A percentile compares a stretch with the other conserved stretches of the same genome.
Conservation (phyloP, 192 early-diverging fungal species). For the Backusella circina region DNA sequence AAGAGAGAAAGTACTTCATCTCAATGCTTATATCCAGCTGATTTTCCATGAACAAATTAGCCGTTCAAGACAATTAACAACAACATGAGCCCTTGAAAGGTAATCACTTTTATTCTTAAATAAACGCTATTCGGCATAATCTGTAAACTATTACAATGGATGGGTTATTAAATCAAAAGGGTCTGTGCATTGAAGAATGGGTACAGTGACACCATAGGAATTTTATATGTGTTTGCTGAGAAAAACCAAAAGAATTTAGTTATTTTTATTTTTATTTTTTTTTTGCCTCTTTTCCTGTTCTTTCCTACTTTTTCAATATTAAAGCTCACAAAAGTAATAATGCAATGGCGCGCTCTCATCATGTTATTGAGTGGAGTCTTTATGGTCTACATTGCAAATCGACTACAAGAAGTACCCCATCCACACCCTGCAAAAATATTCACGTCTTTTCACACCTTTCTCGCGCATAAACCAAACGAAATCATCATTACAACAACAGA, state of each 20-base stretch:
- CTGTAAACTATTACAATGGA: too few species aligned
- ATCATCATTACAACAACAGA: constrained; percentile 15
- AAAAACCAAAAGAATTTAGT: background rate
- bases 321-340: background rate
- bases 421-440: constrained; percentile 22
- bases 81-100: too few species aligned
- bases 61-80: too few species aligned
- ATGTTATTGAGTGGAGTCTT: constrained; percentile 22
- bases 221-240: background rate
- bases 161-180: background rate
- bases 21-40: too few species aligned
- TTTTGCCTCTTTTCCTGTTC: background rate
- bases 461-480: constrained; percentile 11
- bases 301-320: background rate
- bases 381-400: constrained; percentile 32
- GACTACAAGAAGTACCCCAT: constrained; percentile 30
- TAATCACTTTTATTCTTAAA: too few species aligned
- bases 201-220: too few species aligned
- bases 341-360: constrained; percentile 36
- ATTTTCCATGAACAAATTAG: too few species aligned
- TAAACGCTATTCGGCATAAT: too few species aligned
- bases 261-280: too few species aligned
- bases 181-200: background rate
- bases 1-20: too few species aligned
- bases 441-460: background rate